These are phyloP conservation scores for Alternaria triticimaculans DNA, from an alignment of 2,329 filamentous ascomycete species.

Conservation along the genomic window DNA sequence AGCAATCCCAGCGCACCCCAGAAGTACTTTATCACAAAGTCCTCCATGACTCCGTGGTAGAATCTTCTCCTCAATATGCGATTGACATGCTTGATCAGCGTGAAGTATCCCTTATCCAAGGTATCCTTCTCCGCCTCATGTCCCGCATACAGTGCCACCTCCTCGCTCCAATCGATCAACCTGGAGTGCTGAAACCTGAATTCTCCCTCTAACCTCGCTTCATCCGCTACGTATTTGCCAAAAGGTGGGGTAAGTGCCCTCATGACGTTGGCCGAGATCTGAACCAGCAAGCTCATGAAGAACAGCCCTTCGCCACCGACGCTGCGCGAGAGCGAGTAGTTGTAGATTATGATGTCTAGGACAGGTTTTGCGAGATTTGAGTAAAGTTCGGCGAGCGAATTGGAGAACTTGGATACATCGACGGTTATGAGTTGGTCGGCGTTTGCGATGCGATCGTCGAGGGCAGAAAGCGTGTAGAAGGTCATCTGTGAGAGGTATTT, in stretches of 20 bases:
- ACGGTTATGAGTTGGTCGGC: constrained; percentile 97
- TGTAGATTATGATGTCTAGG: constrained; percentile 96
- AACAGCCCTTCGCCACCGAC: constrained; percentile 97
- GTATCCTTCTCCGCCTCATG: constrained; percentile 96
- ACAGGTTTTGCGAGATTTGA: constrained; percentile 95
- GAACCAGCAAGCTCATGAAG: constrained; percentile 92
- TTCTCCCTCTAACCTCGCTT: constrained; percentile 91
- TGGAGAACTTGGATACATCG: constrained; percentile 95
- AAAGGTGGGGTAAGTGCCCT: constrained; percentile 93
- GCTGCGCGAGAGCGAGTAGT: constrained; percentile 88
- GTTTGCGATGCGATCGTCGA: constrained; percentile 98
- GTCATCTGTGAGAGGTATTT: constrained; percentile 97
- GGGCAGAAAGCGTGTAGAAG: constrained; percentile 92
- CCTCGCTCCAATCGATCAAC: constrained; percentile 94
- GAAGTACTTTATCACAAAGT: constrained; percentile 99
- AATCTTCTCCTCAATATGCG: constrained; percentile 87
- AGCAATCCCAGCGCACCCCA: constrained; percentile 93
- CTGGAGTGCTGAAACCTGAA: constrained; percentile 95
- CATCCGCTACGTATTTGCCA: constrained; percentile 96
- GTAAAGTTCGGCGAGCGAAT: constrained; percentile 92
- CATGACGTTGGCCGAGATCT: constrained; percentile 92
- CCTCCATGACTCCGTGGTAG: constrained; percentile 99
- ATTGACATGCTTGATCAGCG: constrained; percentile 98
- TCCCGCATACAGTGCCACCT: constrained; percentile 89
- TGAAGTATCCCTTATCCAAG: constrained; percentile 98